Conservation (phyloP, 106 monocot species). For the Cymbidium sinense region DNA sequence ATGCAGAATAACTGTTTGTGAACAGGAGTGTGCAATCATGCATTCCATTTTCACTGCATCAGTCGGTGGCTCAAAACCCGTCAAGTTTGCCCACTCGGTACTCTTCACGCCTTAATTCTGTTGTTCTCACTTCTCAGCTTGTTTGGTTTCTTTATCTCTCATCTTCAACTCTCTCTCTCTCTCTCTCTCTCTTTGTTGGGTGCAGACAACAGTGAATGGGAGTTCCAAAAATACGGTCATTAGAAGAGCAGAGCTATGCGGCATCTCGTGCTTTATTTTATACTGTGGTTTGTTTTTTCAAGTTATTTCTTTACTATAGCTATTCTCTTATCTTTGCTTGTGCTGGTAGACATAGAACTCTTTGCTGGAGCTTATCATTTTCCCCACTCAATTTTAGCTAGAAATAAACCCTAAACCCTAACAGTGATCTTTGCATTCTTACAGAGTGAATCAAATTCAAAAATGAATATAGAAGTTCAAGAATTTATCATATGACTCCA, state of each 20-base stretch:
- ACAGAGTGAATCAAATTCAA: no score
- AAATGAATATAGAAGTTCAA: no score
- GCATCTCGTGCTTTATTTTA: no score
- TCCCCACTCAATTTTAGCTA: no score
- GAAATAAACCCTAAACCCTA: no score
- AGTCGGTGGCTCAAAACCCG: constrained; percentile 97
- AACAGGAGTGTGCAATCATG: constrained; percentile 87
- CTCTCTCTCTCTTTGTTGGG: background rate
- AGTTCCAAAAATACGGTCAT: constrained; percentile 32
- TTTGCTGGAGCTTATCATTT: no score
- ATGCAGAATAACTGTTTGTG: background rate
- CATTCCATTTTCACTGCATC: constrained; percentile 97
- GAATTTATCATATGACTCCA: no score
- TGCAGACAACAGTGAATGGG: constrained; percentile 33
- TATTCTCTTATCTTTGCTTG: background rate
- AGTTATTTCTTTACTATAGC: background rate
- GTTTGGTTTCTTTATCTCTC: background rate
- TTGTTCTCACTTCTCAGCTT: background rate
- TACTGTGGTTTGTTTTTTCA: no score
- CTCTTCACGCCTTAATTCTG: background rate
- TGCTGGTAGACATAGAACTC: background rate
- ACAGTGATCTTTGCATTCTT: no score
- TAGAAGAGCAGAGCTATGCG: no score
- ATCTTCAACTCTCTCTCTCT: background rate
- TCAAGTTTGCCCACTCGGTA: constrained; percentile 77